Conservation (phyloP, 169 alveolate species). For the Plasmodium adleri region DNA sequence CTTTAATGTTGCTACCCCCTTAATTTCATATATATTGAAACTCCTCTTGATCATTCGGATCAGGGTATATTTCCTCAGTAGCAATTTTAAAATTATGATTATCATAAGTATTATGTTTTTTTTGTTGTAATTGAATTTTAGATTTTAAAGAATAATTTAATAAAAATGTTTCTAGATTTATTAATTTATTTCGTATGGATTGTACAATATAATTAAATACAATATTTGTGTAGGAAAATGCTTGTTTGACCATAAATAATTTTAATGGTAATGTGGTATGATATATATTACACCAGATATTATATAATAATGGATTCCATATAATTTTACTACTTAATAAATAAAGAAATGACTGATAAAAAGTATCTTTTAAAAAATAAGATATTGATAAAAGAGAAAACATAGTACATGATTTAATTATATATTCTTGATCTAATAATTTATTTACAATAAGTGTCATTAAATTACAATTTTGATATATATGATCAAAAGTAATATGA, state of each 20-base stretch:
- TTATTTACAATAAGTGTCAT: conserved; percentile 25
- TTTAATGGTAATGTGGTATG: conserved; percentile 64
- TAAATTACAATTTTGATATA: conserved; percentile 45
- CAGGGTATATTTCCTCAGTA: conserved; percentile 3
- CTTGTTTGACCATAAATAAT: conserved; percentile 44
- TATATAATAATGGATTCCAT: conserved; percentile 52
- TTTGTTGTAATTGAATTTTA: conserved; percentile 12
- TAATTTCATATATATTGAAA: conserved; percentile 11
- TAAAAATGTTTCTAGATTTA: conserved; percentile 36
- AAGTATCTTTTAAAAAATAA: conserved; percentile 17
- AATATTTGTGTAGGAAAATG: conserved; percentile 33
- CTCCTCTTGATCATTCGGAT: conserved; percentile 22
- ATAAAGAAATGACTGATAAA: conserved; percentile 23
- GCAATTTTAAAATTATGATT: conserved; percentile 19
- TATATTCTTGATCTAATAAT: conserved; percentile 20
- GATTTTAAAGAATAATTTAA: conserved; percentile 29
- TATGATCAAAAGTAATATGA: conserved; percentile 43
- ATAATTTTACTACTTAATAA: conserved; percentile 57
- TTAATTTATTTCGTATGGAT: conserved; percentile 16
- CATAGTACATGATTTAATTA: conserved; percentile 12
- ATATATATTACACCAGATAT: conserved; percentile 45
- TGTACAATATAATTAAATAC: conserved; percentile 19
- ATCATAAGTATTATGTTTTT: conserved; percentile 29
- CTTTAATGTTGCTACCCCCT: background rate
- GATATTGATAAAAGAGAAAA: conserved; percentile 25